Base-by-base conservation (phyloP, 805 yeast species). In the Komagataella phaffii region DNA sequence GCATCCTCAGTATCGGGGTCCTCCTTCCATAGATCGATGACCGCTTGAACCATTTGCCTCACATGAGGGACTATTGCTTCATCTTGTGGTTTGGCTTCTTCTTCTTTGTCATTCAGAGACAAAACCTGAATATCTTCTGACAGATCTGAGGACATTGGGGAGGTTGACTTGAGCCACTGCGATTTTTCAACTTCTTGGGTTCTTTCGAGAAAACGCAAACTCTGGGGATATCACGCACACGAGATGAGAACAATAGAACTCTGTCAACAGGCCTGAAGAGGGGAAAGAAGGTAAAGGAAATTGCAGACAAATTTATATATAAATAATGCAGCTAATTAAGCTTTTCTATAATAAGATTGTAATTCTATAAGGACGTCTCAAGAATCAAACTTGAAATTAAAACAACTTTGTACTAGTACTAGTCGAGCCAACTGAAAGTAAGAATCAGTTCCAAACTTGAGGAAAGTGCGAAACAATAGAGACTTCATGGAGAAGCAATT, bases 11-110 rank as follows among this genome's bases (percentile, higher is more conserved):
- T 74, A 1, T 72, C 64, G 1, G 87, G 81, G 57, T 84, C 88
- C 50, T 73, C 72, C 56, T 78, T 80, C 91, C 93, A 85, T 7
- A 83, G 63, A 5, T 71, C 67, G 46, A 83, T 74, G n/a, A 84
- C 79, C 43, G 74, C 76, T 51, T 77, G 80, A 36, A 81, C 77
- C 8, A 83, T 68, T 61, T 80, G 79, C 46, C 83, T 67, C 49
- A 75, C 79, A 51, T 74, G 58, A 1, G 68, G 68, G 3, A 57
- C 60, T 4, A 57, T 48, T 2, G 64, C 62, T 45, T 53, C 62
- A 8, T 46, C 49, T 7, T 21, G 24, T 17, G 23, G 36, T 17
- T 40, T 44, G 21, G 50, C 36, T 19, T 40, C 24, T 24, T 30
- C 46, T 7, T 23, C 50, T 49, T 58, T 59, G 52, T 64, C 68